A percentile compares a stretch with the other conserved stretches of the same genome.
These are phyloP conservation scores for Xylaria sp. DNA, from an alignment of 2,329 filamentous ascomycete genomes.

Conservation along the genomic window DNA sequence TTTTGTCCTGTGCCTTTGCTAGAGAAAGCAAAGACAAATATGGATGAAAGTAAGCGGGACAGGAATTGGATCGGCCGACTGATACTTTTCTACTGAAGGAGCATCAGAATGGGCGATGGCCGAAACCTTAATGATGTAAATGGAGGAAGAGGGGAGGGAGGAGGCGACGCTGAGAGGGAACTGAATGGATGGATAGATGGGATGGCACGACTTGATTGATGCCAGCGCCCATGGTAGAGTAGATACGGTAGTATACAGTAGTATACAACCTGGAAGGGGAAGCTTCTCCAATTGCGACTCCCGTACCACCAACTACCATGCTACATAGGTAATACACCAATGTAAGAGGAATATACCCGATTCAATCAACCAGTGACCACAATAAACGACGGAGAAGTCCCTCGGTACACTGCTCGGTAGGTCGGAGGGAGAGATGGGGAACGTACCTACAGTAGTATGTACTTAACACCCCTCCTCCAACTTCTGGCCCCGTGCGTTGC, in stretches of 20 bases:
- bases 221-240: conserved; percentile 1
- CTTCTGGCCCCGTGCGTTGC: conserved; percentile 6
- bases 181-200: background rate
- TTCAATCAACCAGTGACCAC: conserved; percentile 26
- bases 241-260: too few relatives aligned
- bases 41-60: background rate
- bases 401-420: conserved; percentile 15
- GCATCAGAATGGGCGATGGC: conserved; percentile 19
- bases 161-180: conserved; percentile 9
- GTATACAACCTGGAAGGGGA: background rate
- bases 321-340: background rate
- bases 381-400: conserved; percentile 23
- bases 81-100: conserved; percentile 18
- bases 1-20: background rate
- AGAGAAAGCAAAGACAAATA: conserved; percentile 3
- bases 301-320: conserved; percentile 3
- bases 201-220: conserved; percentile 17
- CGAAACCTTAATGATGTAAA: conserved; percentile 38
- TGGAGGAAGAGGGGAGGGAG: conserved; percentile 13
- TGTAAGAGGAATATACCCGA: conserved; percentile 28
- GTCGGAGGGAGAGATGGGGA: conserved; percentile 26
- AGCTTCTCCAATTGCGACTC: conserved; percentile 18
- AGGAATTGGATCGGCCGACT: conserved; percentile 12
- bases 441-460: background rate
- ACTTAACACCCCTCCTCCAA: conserved; percentile 20